Conservation (phyloP, 2,329 filamentous ascomycete species). For the Penicillium sp. region DNA sequence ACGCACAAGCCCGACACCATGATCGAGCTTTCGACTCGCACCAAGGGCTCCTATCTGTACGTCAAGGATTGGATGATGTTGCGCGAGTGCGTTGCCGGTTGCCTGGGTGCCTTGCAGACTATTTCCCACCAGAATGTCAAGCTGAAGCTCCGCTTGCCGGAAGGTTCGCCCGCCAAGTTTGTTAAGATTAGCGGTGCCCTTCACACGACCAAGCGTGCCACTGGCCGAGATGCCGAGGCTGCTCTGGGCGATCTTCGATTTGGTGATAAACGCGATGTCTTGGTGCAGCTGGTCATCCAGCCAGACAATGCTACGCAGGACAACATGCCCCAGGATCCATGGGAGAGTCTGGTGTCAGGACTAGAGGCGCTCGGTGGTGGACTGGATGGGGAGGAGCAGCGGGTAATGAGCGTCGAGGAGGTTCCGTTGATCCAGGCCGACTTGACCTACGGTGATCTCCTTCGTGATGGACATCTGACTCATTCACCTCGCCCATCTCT, state of each 20-base stretch:
- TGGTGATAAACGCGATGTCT: slow-evolving; percentile 88
- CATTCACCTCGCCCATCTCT: slow-evolving; percentile 86
- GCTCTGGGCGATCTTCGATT: slow-evolving; percentile 87
- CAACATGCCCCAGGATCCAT: slow-evolving; percentile 82
- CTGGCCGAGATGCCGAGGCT: slow-evolving; percentile 88
- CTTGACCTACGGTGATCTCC: slow-evolving; percentile 85
- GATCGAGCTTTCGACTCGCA: slow-evolving; percentile 92
- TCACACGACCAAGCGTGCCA: slow-evolving; percentile 93
- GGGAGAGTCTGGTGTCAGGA: slow-evolving; percentile 95
- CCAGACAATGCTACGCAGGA: slow-evolving; percentile 80
- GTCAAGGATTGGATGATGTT: slow-evolving; percentile 99
- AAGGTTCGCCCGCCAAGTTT: slow-evolving; percentile 96
- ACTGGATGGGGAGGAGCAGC: slow-evolving; percentile 77
- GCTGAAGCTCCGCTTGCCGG: slow-evolving; percentile 85
- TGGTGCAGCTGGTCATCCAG: slow-evolving; percentile 88
- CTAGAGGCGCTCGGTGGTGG: slow-evolving; percentile 87
- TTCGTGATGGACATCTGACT: slow-evolving; percentile 77
- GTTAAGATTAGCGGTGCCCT: slow-evolving; percentile 96
- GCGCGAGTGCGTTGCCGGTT: slow-evolving; percentile 89
- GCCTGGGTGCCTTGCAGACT: slow-evolving; percentile 83
- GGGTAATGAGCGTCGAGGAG: slow-evolving; percentile 82
- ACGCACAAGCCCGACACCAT: slow-evolving; percentile 98
- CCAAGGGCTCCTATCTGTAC: slow-evolving; percentile 95
- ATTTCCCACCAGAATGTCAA: slow-evolving; percentile 98
- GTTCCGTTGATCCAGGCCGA: slow-evolving; percentile 93